Evolutionary conservation across 2,329 filamentous ascomycete species (phyloP).

Genomic region (Lasiodiplodia hormozganensis): DNA sequence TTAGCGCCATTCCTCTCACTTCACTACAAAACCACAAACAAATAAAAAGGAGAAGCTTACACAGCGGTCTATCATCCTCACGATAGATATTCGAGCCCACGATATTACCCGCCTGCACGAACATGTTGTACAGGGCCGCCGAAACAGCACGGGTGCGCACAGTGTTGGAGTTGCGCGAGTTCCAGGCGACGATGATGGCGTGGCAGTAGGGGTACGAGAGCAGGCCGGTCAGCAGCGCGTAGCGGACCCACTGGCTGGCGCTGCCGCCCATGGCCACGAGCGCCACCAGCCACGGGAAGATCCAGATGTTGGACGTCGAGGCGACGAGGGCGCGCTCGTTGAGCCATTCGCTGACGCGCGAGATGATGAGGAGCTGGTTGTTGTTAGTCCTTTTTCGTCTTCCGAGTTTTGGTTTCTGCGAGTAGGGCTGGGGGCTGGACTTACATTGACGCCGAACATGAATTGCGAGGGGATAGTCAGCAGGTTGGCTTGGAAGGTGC

Average conservation of each 20-base stretch:
- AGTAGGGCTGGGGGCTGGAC: neutral
- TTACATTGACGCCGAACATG: conserved; percentile 48
- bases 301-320: conserved; percentile 58
- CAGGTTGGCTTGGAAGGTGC: conserved; percentile 38
- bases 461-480: conserved; percentile 41
- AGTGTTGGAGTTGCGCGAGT: conserved; percentile 56
- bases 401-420: no score
- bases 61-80: conserved; percentile 61
- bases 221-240: conserved; percentile 49
- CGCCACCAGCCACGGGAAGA: conserved; percentile 57
- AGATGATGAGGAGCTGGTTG: conserved; percentile 53
- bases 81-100: conserved; percentile 61
- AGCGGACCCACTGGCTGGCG: conserved; percentile 52
- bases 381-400: neutral
- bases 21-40: neutral
- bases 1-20: neutral
- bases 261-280: conserved; percentile 50
- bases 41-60: neutral
- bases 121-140: conserved; percentile 60
- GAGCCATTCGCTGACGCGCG: conserved; percentile 54
- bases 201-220: conserved; percentile 60
- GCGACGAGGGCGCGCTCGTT: conserved; percentile 56
- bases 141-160: conserved; percentile 58
- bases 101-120: conserved; percentile 54
- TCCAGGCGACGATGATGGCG: conserved; percentile 57